Conservation (phyloP, 768 basidiomycete genomes). For the Leccinum incarnatum region DNA sequence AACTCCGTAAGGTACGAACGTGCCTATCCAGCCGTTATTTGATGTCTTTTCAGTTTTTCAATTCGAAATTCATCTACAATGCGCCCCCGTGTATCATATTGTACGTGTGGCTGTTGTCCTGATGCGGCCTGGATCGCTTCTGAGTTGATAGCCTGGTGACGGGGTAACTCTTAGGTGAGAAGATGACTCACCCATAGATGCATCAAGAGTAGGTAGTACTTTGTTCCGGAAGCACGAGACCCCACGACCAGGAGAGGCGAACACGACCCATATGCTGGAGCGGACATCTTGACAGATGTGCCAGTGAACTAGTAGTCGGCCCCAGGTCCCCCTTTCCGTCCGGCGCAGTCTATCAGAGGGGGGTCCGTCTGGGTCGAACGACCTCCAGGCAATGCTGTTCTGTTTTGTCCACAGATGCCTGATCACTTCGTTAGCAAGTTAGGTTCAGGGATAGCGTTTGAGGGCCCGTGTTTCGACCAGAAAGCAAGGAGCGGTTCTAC, state of each 20-base stretch:
- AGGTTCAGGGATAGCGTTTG: not conserved
- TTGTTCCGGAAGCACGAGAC: not conserved
- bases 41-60: not conserved
- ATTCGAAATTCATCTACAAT: not conserved
- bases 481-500: conserved; percentile 39
- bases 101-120: not conserved
- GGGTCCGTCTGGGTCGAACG: conserved; percentile 7
- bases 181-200: not conserved
- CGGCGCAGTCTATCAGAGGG: conserved; percentile 2
- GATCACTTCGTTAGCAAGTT: not conserved
- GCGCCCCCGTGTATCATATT: not conserved
- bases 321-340: conserved; percentile 15
- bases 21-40: not conserved
- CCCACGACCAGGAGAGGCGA: conserved; percentile 10
- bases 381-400: conserved; percentile 15
- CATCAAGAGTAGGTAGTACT: not conserved
- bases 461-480: conserved; percentile 30
- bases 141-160: not conserved
- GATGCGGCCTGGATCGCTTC: not conserved
- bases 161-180: not conserved
- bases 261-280: conserved; percentile 2
- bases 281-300: conserved; percentile 14
- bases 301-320: not conserved
- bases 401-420: not conserved
- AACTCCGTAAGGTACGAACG: not conserved